Conservation (phyloP, 2,329 filamentous ascomycete species). For the Alternaria ethzedia region DNA sequence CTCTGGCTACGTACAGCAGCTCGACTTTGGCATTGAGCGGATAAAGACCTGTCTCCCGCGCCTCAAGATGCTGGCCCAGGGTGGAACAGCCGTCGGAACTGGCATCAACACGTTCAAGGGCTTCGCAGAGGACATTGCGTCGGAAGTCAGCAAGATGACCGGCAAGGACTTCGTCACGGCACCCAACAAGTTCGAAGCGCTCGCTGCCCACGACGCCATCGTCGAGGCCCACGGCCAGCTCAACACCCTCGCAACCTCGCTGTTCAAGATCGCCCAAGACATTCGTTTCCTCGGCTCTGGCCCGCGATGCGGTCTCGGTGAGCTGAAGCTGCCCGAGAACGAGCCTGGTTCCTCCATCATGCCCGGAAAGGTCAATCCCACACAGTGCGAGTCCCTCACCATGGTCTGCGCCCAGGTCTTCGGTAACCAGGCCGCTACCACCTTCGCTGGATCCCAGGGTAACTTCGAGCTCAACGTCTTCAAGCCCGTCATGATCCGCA, state of each 20-base stretch:
- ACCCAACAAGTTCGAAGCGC: conserved; percentile 98
- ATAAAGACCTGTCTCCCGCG: conserved; percentile 83
- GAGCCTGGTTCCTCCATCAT: conserved; percentile 98
- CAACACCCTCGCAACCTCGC: conserved; percentile 88
- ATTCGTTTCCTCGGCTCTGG: conserved; percentile 96
- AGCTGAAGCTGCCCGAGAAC: conserved; percentile 94
- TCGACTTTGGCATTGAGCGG: conserved; percentile 88
- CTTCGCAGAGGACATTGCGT: conserved; percentile 91
- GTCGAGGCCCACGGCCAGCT: conserved; percentile 92
- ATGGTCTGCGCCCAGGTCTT: conserved; percentile 99
- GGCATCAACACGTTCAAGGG: conserved; percentile 97
- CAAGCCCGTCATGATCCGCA: conserved; percentile 95
- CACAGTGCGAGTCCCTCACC: conserved; percentile 95
- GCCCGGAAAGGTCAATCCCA: conserved; percentile 99
- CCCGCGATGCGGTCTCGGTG: conserved; percentile 92
- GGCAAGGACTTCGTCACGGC: conserved; percentile 93
- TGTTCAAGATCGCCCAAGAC: conserved; percentile 98
- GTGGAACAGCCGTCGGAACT: conserved; percentile 94
- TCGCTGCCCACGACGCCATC: conserved; percentile 94
- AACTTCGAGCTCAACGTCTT: conserved; percentile 99
- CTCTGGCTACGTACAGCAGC: conserved; percentile 94
- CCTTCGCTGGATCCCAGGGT: conserved; percentile 94
- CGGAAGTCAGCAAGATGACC: conserved; percentile 90
- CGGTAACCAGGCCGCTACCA: conserved; percentile 93
- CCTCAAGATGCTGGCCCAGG: conserved; percentile 86